Base-by-base conservation (phyloP, 805 yeast genomes). In the Saccharomycopsis sp. region DNA sequence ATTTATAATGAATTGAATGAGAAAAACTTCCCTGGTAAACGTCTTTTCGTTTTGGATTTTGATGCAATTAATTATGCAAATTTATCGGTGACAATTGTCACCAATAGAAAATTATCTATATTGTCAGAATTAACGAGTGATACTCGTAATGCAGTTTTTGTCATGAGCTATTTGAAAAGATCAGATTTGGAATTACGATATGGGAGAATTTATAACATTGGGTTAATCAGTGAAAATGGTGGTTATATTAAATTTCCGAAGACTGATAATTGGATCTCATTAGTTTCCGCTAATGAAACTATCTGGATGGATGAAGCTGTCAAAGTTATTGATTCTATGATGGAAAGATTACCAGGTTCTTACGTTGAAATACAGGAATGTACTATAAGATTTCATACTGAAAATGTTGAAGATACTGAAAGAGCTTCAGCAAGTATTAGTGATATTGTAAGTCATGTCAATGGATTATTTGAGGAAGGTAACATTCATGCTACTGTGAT, bases 161-260 rank as follows among this genome's bases (percentile, higher is more conserved):
- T 89, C 2, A 70, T 83, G 44, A 79, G 88, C 51, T 74, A 77
- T 37, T 72, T 79, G 56, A 79, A 78, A 42, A 70, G 82, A 48
- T 61, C 70, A 1, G 85, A 80, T 34, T 63, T 89, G 56, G 85
- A 82, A 50, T 69, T 85, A 44, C 64, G 77, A 43, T 88, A 81
- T 63, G 70, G 81, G 16, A 72, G 86, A 53, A 71, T 78, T 3
- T 76, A 82, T 1, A 75, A 76, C 33, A 56, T 89, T 24, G 97
- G 97, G 0, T 66, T 90, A 42, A 79, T 90, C 51, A 95, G 96
- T 1, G 97, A 89, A 61, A 81, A 82, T 57, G 97, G 97, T 29
- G 94, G 87, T 0, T 86, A 74, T 55, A 70, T 90, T 27, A 79
- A 74, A 58, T 56, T 77, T 16, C 71, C 72, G 13, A 70, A 74